phyloP scores from a whole-genome alignment of 352 stramenopile species.

The Globisporangium canariense region DNA sequence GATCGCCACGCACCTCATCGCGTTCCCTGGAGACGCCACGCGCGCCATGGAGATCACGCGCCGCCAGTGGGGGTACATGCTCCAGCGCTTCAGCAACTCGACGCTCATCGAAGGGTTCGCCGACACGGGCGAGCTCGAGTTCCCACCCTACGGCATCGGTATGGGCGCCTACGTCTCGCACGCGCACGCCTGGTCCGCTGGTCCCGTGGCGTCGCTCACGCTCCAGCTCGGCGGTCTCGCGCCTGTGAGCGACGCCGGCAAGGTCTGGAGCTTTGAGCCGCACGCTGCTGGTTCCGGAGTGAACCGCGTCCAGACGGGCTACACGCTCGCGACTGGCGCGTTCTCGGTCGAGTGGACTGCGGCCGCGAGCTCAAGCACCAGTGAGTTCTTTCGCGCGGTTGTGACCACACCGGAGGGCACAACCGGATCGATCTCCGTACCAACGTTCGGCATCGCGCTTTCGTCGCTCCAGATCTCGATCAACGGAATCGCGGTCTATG shows the following conservation, averaged over 20 bases:
- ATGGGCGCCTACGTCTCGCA: not conserved
- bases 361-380: not conserved
- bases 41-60: not conserved
- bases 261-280: not conserved
- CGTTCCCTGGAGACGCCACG: not conserved
- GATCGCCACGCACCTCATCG: not conserved
- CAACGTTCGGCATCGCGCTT: not conserved
- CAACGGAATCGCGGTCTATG: not conserved
- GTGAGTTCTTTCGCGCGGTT: not conserved
- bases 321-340: not conserved
- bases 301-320: not conserved
- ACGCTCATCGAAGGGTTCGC: not conserved
- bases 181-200: not conserved
- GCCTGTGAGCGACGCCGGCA: not conserved
- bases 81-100: not conserved
- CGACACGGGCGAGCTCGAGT: conserved; percentile 1
- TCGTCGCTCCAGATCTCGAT: not conserved
- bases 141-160: not conserved
- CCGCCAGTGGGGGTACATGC: conserved; percentile 5
- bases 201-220: not conserved
- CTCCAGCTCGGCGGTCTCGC: not conserved
- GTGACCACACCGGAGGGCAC: not conserved
- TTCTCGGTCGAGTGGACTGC: conserved; percentile 1
- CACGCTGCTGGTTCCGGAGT: not conserved
- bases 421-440: not conserved